phyloP scores from a whole-genome alignment of 202 grass and related monocot species.

The Schoenoplectus triqueter region DNA sequence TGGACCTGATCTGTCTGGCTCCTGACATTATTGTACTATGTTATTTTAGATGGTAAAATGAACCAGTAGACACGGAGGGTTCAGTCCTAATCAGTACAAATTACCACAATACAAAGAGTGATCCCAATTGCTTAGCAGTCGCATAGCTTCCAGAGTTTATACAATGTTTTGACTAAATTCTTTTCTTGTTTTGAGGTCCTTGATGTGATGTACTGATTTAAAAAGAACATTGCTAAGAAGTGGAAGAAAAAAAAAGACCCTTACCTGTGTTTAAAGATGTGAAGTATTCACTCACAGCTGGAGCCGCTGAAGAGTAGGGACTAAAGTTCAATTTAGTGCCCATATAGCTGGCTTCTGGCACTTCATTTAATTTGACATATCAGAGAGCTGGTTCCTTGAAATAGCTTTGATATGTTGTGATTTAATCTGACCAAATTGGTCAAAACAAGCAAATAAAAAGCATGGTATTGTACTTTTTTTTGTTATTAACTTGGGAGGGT shows the following conservation, averaged over 20 bases:
- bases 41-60: background rate
- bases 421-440: conserved; percentile 35
- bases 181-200: conserved; percentile 36
- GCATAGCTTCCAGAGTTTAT: background rate
- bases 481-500: conserved; percentile 29
- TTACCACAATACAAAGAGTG: background rate
- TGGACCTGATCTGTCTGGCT: background rate
- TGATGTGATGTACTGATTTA: conserved; percentile 35
- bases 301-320: conserved; percentile 20
- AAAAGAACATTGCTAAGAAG: conserved; percentile 20
- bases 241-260: background rate
- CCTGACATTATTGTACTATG: too few species aligned
- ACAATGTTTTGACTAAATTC: background rate
- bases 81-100: background rate
- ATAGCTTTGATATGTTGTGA: conserved; percentile 23
- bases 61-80: background rate
- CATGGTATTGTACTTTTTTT: background rate
- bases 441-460: conserved; percentile 26
- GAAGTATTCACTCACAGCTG: conserved; percentile 20
- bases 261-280: conserved; percentile 12
- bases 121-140: background rate
- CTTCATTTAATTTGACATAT: conserved; percentile 28
- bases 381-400: conserved; percentile 18
- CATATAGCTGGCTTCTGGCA: background rate
- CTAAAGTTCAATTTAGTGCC: conserved; percentile 9